These are phyloP conservation scores for Golubevia sp. DNA, from an alignment of 1,284 basidiomycete species.

Conservation along the genomic window DNA sequence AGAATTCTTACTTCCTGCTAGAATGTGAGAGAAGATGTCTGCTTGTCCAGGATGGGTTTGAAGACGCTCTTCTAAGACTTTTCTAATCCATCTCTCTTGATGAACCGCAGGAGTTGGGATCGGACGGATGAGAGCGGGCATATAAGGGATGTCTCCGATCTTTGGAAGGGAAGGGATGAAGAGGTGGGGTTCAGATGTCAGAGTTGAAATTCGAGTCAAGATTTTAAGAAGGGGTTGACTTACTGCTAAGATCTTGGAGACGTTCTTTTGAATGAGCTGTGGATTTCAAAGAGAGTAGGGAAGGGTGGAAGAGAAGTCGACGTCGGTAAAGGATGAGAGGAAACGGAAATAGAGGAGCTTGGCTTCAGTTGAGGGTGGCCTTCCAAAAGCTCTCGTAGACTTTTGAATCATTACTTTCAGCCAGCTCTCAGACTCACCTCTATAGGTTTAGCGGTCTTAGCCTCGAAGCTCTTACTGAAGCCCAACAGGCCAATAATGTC, in stretches of 20 bases:
- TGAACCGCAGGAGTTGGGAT: slow-evolving; percentile 22
- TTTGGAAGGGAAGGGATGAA: no score
- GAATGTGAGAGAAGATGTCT: slow-evolving; percentile 20
- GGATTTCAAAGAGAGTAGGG: no score
- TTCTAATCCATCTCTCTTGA: slow-evolving; percentile 20
- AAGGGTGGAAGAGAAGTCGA: no score
- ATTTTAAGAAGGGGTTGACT: background rate
- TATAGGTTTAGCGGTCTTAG: slow-evolving; percentile 15
- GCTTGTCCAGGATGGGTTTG: slow-evolving; percentile 8
- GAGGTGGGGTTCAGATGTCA: no score
- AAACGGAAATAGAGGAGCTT: no score
- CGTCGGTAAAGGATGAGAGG: no score
- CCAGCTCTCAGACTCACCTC: slow-evolving; percentile 16
- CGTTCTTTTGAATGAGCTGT: no score
- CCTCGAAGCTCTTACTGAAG: slow-evolving; percentile 18
- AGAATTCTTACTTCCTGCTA: slow-evolving; percentile 7
- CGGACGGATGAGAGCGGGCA: slow-evolving; percentile 15
- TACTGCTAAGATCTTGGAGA: background rate
- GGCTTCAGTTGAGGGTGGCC: no score
- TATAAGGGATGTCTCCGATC: slow-evolving; percentile 22
- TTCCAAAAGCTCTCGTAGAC: slow-evolving; percentile 21
- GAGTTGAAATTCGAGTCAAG: no score
- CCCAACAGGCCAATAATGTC: slow-evolving; percentile 25
- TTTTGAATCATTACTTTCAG: no score
- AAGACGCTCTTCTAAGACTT: slow-evolving; percentile 17